These are phyloP conservation scores for Linnemannia zychae DNA, from an alignment of 192 early-diverging fungal genomes.

Conservation along the genomic window DNA sequence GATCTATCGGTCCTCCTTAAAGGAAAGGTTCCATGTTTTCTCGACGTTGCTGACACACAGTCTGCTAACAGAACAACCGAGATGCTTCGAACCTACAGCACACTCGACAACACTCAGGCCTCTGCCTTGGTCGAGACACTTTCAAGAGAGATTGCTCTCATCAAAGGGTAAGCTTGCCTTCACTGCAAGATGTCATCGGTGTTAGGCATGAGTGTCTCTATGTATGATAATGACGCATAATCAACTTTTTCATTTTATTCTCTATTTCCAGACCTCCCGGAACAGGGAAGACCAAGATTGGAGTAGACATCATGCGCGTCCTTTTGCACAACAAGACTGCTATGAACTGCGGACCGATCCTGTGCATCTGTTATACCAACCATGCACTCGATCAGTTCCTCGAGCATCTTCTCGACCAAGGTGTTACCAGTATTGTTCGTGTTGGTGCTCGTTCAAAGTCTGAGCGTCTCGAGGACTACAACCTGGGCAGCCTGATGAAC, in stretches of 20 bases:
- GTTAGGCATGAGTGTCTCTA: too few species aligned
- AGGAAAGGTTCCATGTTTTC: not conserved
- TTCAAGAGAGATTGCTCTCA: constrained; percentile 62
- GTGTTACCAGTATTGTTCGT: constrained; percentile 59
- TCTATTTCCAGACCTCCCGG: constrained; percentile 60
- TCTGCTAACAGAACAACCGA: not conserved
- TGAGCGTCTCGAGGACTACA: constrained; percentile 37
- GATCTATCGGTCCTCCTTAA: constrained; percentile 45
- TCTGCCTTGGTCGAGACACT: constrained; percentile 63
- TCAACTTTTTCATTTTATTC: not conserved
- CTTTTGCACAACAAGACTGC: constrained; percentile 45
- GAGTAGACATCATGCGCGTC: constrained; percentile 63
- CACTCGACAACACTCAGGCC: constrained; percentile 66
- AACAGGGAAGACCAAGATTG: constrained; percentile 66
- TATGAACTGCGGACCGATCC: constrained; percentile 56
- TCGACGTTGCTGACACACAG: constrained; percentile 16
- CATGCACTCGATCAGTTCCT: constrained; percentile 76
- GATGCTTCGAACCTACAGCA: constrained; percentile 23
- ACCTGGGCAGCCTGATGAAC: constrained; percentile 29
- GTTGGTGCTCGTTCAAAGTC: constrained; percentile 60
- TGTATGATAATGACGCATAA: not conserved
- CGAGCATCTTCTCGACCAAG: constrained; percentile 62
- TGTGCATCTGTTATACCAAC: constrained; percentile 71
- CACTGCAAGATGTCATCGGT: not conserved
- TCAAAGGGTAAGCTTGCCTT: constrained; percentile 61